Conservation (phyloP, 139 green algal species). For the Tetradesmus obliquus region DNA sequence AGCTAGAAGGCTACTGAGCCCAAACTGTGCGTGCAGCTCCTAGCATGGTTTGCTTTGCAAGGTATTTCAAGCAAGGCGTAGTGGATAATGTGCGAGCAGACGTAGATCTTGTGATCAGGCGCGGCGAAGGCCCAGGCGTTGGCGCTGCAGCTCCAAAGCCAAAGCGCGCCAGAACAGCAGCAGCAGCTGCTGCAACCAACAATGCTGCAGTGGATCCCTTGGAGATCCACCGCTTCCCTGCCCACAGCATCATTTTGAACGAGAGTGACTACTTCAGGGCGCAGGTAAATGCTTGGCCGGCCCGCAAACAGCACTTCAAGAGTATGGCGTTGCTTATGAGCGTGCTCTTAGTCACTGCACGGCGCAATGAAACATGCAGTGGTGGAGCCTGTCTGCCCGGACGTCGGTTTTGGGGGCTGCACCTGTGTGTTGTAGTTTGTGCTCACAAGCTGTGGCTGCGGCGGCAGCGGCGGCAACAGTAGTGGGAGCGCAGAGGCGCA, state of each 20-base stretch:
- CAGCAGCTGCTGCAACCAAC: neutral
- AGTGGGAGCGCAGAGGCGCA: too few species aligned
- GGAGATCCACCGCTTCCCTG: neutral
- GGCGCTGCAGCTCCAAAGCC: neutral
- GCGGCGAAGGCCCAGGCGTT: neutral
- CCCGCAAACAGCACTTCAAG: too few species aligned
- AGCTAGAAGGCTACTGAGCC: too few species aligned
- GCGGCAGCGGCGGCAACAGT: too few species aligned
- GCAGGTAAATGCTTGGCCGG: neutral
- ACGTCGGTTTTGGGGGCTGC: too few species aligned
- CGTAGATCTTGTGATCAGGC: neutral
- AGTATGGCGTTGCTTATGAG: too few species aligned
- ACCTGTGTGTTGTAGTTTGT: too few species aligned
- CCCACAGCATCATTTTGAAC: neutral
- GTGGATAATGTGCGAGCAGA: neutral
- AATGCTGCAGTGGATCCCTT: neutral
- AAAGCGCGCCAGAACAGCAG: neutral
- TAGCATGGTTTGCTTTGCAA: neutral
- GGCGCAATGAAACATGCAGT: too few species aligned
- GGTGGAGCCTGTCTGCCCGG: too few species aligned
- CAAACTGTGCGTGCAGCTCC: neutral
- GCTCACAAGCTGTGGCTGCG: too few species aligned
- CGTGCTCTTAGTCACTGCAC: too few species aligned
- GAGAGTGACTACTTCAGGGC: neutral
- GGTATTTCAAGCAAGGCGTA: neutral